Percentiles rank a stretch among this genome's conserved stretches.
Conservation (phyloP, 768 basidiomycete genomes). For the Macrolepiota albuminosa region DNA sequence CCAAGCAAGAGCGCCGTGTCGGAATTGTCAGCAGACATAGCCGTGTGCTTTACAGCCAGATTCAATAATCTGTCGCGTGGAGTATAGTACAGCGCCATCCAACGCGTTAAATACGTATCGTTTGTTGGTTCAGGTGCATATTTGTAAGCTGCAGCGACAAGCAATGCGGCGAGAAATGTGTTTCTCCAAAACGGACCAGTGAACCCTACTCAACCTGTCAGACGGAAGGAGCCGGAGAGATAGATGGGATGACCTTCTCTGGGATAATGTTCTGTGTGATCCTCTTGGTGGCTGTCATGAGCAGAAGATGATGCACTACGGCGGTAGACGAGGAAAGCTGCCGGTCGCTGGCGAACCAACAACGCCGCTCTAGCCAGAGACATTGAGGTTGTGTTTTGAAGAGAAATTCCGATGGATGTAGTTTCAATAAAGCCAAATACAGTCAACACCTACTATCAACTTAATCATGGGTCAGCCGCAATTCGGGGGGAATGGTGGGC, state of each 20-base stretch:
- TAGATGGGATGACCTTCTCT: conserved; percentile 48
- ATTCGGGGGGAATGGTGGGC: no score
- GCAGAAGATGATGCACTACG: conserved; percentile 42
- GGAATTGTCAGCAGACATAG: conserved; percentile 37
- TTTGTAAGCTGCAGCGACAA: conserved; percentile 57
- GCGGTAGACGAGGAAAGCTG: conserved; percentile 26
- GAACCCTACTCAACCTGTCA: conserved; percentile 44
- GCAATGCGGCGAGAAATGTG: conserved; percentile 45
- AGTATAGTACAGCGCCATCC: conserved; percentile 55
- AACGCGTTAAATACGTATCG: conserved; percentile 61
- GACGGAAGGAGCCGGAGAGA: conserved; percentile 1
- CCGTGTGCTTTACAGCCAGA: conserved; percentile 54
- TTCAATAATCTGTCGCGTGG: conserved; percentile 51
- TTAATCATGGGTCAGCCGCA: no score
- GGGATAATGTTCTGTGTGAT: conserved; percentile 40
- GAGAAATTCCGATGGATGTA: background rate
- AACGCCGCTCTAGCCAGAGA: conserved; percentile 36
- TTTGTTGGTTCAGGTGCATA: conserved; percentile 59
- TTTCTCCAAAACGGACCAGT: conserved; percentile 64
- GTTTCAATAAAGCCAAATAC: no score
- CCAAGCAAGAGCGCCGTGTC: conserved; percentile 38
- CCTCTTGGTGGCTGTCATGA: conserved; percentile 38
- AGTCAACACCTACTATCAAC: no score
- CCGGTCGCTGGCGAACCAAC: conserved; percentile 29
- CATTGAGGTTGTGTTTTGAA: conserved; percentile 25